These are phyloP conservation scores for Geotrichum carabidarum DNA, from an alignment of 1,139 yeast species.

Conservation along the genomic window DNA sequence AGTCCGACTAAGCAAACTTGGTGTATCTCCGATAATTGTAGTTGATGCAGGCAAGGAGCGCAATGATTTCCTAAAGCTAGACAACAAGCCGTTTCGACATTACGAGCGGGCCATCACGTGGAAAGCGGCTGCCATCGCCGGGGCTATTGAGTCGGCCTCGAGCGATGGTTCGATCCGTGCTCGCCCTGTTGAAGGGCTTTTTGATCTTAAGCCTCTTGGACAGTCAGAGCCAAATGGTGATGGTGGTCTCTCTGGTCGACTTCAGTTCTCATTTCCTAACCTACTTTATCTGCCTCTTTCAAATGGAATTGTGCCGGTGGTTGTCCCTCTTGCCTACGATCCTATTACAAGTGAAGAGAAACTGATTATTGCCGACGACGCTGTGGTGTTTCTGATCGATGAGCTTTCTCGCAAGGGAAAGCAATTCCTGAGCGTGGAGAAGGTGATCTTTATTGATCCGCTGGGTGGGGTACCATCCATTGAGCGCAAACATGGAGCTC, in stretches of 20 bases:
- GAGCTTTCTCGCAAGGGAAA: slow-evolving; percentile 35
- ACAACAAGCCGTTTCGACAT: slow-evolving; percentile 21
- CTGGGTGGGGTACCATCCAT: slow-evolving; percentile 87
- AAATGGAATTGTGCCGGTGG: slow-evolving; percentile 51
- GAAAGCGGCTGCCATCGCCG: slow-evolving; percentile 27
- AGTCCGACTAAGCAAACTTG: slow-evolving; percentile 47
- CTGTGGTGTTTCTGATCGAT: slow-evolving; percentile 36
- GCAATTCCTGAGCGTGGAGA: slow-evolving; percentile 56
- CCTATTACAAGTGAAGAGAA: slow-evolving; percentile 39
- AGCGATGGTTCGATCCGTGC: slow-evolving; percentile 23
- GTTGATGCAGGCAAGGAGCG: slow-evolving; percentile 37
- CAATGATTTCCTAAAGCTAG: slow-evolving; percentile 26
- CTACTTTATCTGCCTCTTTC: slow-evolving; percentile 38
- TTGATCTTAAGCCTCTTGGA: slow-evolving; percentile 27
- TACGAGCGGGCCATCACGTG: slow-evolving; percentile 25
- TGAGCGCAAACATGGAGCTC: slow-evolving; percentile 68
- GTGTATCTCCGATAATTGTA: slow-evolving; percentile 43
- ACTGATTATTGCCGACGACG: slow-evolving; percentile 39
- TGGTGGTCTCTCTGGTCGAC: slow-evolving; percentile 18
- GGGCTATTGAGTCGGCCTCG: slow-evolving; percentile 25
- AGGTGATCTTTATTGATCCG: slow-evolving; percentile 70
- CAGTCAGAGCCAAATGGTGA: slow-evolving; percentile 14
- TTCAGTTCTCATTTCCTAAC: slow-evolving; percentile 34
- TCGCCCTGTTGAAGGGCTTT: slow-evolving; percentile 38
- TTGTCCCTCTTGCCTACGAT: slow-evolving; percentile 55